phyloP scores from a whole-genome alignment of 306 rosid genomes.

The Quercus suber region DNA sequence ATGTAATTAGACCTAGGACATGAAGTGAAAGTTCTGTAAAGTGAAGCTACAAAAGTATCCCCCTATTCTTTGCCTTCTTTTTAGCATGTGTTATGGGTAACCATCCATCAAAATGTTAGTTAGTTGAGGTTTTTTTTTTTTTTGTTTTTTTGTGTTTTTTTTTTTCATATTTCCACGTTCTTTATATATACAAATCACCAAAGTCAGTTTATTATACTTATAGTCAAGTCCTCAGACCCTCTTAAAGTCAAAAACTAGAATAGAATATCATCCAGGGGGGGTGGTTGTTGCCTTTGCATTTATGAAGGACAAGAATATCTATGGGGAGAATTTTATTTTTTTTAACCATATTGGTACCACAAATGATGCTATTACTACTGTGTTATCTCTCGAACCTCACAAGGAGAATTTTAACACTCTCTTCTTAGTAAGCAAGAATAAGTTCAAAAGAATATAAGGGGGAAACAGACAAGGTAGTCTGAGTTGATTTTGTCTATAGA shows the following conservation, averaged over 20 bases:
- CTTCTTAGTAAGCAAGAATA: constrained; percentile 32
- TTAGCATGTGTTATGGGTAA: constrained; percentile 29
- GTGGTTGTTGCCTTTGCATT: constrained; percentile 16
- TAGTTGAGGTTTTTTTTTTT: background rate
- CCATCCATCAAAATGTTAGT: constrained; percentile 26
- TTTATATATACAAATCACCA: too few relatives aligned
- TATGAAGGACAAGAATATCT: constrained; percentile 30
- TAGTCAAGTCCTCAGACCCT: too few relatives aligned
- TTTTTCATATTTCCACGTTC: too few relatives aligned
- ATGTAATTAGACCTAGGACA: constrained; percentile 38
- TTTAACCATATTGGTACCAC: too few relatives aligned
- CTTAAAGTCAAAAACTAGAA: too few relatives aligned
- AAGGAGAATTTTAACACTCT: background rate
- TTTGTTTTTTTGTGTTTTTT: too few relatives aligned
- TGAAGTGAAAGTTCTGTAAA: constrained; percentile 23
- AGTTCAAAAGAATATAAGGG: constrained; percentile 44
- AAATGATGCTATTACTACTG: too few relatives aligned
- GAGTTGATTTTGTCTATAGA: constrained; percentile 24
- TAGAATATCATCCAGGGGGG: background rate
- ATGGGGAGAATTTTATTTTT: background rate
- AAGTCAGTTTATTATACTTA: too few relatives aligned
- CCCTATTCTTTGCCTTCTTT: constrained; percentile 33
- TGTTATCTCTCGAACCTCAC: too few relatives aligned
- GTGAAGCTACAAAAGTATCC: constrained; percentile 38
- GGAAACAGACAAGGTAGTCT: constrained; percentile 3